Conservation (phyloP, 495 filamentous ascomycete genomes). For the Penicillium canariense region DNA sequence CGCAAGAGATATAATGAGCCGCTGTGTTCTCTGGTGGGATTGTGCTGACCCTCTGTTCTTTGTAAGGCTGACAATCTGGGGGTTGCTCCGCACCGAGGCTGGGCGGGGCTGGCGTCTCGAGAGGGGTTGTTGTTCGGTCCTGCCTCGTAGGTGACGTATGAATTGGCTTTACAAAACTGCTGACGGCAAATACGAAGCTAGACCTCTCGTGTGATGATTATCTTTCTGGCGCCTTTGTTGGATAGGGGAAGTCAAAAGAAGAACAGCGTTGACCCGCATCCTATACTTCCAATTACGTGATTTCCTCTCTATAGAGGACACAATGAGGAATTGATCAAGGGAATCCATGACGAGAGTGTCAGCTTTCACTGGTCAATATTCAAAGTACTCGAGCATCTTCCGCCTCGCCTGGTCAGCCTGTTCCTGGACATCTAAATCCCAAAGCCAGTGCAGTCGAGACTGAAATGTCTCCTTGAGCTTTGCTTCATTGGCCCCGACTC, state of each 20-base stretch:
- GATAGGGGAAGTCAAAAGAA: too few species aligned
- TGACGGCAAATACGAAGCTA: too few species aligned
- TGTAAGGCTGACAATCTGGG: not conserved
- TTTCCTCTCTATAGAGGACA: too few species aligned
- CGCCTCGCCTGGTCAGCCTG: constrained; percentile 27
- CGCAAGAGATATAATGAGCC: not conserved
- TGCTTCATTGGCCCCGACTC: constrained; percentile 41
- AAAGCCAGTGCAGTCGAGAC: constrained; percentile 51
- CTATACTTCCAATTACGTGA: too few species aligned
- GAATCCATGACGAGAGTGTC: not conserved
- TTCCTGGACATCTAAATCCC: constrained; percentile 37
- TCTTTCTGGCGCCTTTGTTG: too few species aligned
- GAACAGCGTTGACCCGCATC: too few species aligned
- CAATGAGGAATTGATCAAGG: too few species aligned
- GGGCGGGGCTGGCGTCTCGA: not conserved
- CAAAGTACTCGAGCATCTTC: constrained; percentile 17
- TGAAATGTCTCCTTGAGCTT: constrained; percentile 42
- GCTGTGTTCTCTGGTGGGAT: not conserved
- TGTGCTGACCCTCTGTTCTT: not conserved
- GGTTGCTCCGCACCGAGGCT: not conserved
- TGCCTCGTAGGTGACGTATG: not conserved
- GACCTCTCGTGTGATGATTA: too few species aligned
- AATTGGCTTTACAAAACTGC: not conserved
- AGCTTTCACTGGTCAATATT: too few species aligned
- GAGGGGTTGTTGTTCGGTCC: not conserved